phyloP scores from a whole-genome alignment of 768 basidiomycete genomes.

The Crassisporium funariophilum region DNA sequence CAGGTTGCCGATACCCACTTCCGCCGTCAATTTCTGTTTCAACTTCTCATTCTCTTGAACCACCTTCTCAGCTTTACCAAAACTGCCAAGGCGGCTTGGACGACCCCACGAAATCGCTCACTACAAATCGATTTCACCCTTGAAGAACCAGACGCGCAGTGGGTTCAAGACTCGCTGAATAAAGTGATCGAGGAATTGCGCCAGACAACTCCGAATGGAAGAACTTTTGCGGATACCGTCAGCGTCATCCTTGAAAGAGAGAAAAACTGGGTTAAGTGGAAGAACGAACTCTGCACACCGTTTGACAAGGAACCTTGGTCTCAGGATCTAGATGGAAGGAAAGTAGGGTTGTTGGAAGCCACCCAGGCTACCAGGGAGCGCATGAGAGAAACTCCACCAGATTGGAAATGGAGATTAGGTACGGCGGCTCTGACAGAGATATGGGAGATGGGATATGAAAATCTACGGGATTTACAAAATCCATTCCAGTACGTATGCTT shows the following conservation, averaged over 20 bases:
- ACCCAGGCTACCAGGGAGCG: conserved; percentile 53
- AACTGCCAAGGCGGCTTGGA: conserved; percentile 60
- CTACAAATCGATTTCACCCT: conserved; percentile 85
- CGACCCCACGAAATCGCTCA: conserved; percentile 69
- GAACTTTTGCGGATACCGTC: conserved; percentile 75
- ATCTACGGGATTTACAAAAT: conserved; percentile 60
- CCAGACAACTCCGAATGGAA: conserved; percentile 78
- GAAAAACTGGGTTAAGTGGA: conserved; percentile 91
- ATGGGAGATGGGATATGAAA: conserved; percentile 81
- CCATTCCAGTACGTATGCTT: conserved; percentile 48
- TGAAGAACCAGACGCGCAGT: conserved; percentile 64
- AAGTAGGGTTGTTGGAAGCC: conserved; percentile 62
- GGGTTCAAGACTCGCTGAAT: conserved; percentile 71
- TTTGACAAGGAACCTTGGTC: conserved; percentile 77
- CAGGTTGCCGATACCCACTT: conserved; percentile 91
- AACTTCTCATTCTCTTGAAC: conserved; percentile 75
- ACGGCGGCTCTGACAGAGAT: conserved; percentile 76
- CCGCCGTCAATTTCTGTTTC: conserved; percentile 90
- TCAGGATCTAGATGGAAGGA: conserved; percentile 46
- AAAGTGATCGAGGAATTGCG: conserved; percentile 63
- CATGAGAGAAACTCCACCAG: conserved; percentile 57
- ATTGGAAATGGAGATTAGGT: conserved; percentile 69
- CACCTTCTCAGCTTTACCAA: conserved; percentile 79
- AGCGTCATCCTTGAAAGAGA: conserved; percentile 75
- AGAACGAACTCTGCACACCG: conserved; percentile 76